Conservation (phyloP, 192 early-diverging fungal genomes). For the Gamsiella multidivaricata region DNA sequence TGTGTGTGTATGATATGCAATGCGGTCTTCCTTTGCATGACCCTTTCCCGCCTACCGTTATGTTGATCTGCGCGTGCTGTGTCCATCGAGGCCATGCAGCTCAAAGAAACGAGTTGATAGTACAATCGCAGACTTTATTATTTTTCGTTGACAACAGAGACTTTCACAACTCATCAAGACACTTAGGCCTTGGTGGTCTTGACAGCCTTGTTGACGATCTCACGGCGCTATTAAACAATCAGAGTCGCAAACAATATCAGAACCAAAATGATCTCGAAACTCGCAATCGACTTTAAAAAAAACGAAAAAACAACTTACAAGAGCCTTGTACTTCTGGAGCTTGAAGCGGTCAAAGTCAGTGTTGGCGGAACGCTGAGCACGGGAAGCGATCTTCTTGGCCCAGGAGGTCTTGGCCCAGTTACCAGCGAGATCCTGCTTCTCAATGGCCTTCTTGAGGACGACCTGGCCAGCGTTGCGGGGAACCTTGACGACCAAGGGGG, state of each 20-base stretch:
- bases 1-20: too few species aligned
- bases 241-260: too few species aligned
- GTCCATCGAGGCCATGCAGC: neutral
- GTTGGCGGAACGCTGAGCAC: constrained; percentile 79
- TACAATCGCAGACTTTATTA: constrained; percentile 33
- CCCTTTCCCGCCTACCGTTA: too few species aligned
- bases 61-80: too few species aligned
- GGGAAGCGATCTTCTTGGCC: constrained; percentile 95
- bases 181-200: constrained; percentile 54
- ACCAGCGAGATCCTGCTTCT: constrained; percentile 84
- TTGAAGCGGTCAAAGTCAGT: constrained; percentile 99
- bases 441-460: constrained; percentile 82
- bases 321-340: constrained; percentile 92
- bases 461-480: constrained; percentile 84
- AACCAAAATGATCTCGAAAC: too few species aligned
- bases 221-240: constrained; percentile 32
- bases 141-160: constrained; percentile 29
- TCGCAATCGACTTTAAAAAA: too few species aligned
- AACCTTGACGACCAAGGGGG: constrained; percentile 85
- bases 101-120: neutral
- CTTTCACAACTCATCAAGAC: constrained; percentile 25
- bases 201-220: constrained; percentile 54
- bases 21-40: too few species aligned
- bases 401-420: constrained; percentile 91
- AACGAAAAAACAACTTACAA: constrained; percentile 63